A percentile compares a stretch with the other conserved stretches of the same genome.
Conservation (phyloP, 1,139 yeast species). For the Candida dubliniensis region DNA sequence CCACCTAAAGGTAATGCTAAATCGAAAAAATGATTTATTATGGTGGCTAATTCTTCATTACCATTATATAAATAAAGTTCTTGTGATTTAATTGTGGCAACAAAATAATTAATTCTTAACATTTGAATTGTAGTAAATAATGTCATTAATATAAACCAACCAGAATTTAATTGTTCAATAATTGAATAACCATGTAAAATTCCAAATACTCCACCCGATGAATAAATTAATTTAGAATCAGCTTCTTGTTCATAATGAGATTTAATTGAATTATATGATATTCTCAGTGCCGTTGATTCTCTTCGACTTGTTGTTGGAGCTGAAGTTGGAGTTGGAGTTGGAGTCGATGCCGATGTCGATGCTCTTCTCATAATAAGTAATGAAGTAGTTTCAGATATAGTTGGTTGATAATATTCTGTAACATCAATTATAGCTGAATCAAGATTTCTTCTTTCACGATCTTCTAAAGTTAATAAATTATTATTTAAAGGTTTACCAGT, state of each 20-base stretch:
- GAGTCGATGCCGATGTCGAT: too few relatives aligned
- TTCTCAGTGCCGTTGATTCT: conserved; percentile 36
- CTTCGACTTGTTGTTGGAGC: conserved; percentile 27
- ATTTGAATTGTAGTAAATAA: conserved; percentile 80
- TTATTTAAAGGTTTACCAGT: conserved; percentile 50
- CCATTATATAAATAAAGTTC: conserved; percentile 63
- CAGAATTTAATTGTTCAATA: conserved; percentile 63
- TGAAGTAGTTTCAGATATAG: conserved; percentile 43
- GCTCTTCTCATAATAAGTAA: conserved; percentile 42
- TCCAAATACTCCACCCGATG: conserved; percentile 82
- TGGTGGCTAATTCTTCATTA: conserved; percentile 51
- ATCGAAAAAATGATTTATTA: conserved; percentile 75
- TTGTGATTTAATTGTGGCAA: conserved; percentile 82
- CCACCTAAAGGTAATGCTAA: conserved; percentile 88
- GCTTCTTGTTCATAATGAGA: conserved; percentile 67
- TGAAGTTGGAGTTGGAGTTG: too few relatives aligned
- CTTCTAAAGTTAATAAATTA: conserved; percentile 38
- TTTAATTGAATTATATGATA: conserved; percentile 39
- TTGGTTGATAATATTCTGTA: conserved; percentile 30
- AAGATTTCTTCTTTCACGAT: too few relatives aligned
- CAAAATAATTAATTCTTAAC: conserved; percentile 88
- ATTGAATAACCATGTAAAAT: conserved; percentile 68
- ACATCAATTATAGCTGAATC: conserved; percentile 1
- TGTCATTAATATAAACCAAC: conserved; percentile 80
- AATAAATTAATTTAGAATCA: conserved; percentile 52